Conservation (phyloP, 75 land plant genomes). For the Picea sitchensis region DNA sequence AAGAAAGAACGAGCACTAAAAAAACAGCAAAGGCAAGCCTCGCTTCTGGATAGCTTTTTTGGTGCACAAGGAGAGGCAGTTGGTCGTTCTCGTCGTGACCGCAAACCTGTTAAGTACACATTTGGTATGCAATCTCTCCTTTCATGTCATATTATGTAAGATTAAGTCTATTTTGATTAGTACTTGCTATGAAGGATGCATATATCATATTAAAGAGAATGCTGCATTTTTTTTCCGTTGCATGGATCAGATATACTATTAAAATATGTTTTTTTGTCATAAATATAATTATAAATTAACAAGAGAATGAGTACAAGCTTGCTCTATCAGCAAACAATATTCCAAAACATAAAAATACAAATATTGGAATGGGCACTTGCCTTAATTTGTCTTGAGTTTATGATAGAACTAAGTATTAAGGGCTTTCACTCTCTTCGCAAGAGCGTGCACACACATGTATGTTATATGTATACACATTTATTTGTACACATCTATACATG, state of each 20-base stretch:
- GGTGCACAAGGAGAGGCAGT: conserved; percentile 24
- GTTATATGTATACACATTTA: no score
- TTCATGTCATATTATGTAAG: background rate
- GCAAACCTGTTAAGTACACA: conserved; percentile 76
- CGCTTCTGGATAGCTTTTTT: conserved; percentile 38
- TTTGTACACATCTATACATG: no score
- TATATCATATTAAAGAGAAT: background rate
- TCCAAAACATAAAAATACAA: background rate
- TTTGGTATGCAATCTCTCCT: conserved; percentile 46
- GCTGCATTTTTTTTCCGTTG: background rate
- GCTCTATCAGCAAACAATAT: background rate
- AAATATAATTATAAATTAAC: background rate
- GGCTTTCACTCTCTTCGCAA: background rate
- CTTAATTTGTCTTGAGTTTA: no score
- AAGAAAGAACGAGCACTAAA: conserved; percentile 76
- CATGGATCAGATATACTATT: no score
- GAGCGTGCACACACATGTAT: background rate
- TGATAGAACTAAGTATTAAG: background rate
- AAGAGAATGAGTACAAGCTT: background rate
- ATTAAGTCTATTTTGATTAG: background rate
- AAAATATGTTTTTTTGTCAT: background rate
- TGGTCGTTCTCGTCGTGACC: conserved; percentile 63
- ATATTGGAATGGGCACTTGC: no score
- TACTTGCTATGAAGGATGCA: background rate
- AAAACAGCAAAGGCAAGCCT: conserved; percentile 58